Percentiles rank a stretch among this genome's conserved stretches.
These are phyloP conservation scores for Acanthamoeba royreba DNA, from an alignment of 208 protist genomes.

Conservation along the genomic window DNA sequence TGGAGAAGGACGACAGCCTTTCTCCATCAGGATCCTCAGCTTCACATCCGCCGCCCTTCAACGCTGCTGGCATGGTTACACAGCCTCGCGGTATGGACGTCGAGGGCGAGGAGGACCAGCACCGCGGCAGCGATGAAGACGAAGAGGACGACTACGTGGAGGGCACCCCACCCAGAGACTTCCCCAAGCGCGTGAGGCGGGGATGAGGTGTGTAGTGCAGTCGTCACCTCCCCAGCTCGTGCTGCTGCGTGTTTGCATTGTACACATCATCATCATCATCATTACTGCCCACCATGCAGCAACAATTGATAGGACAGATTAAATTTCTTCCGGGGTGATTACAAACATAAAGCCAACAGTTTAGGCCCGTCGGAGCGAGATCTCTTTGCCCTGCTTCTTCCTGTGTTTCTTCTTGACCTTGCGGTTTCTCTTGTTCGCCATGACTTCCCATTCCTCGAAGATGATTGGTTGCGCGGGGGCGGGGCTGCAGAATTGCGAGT, in stretches of 20 bases:
- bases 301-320: no score
- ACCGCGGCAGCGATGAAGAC: not conserved
- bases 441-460: not conserved
- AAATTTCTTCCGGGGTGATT: no score
- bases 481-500: not conserved
- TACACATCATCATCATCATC: no score
- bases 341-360: no score
- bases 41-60: not conserved
- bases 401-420: not conserved
- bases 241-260: no score
- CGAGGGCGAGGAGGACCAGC: not conserved
- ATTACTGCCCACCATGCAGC: no score
- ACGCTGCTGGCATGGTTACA: not conserved
- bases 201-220: not conserved
- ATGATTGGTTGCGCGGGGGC: not conserved
- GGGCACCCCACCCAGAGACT: not conserved
- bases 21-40: not conserved
- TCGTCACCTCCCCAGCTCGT: no score
- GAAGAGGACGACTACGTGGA: not conserved
- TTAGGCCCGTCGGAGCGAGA: not conserved
- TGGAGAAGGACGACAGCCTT: not conserved
- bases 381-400: not conserved
- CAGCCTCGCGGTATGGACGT: not conserved
- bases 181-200: not conserved
- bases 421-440: not conserved